Evolutionary conservation across 345 rosid genomes (phyloP), one percentile per base, ranked within the genome.

Genomic region (Camelina neglecta): DNA sequence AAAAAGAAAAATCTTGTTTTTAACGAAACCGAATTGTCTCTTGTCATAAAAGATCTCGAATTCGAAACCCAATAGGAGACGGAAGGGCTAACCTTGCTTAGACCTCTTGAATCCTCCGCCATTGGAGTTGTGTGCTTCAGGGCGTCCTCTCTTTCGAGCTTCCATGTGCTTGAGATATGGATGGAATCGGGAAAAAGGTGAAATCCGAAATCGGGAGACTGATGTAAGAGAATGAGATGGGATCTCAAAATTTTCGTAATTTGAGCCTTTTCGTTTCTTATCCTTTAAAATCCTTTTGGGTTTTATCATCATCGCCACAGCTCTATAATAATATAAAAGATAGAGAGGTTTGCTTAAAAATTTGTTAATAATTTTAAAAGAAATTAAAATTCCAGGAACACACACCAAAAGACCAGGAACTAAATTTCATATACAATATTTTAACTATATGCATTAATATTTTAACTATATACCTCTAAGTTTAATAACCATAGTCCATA

Each of bases 41-140:
- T 11, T 10, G 4, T 2, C 4, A 8, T 12, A 6, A 26, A 26
- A 72, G 69, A 72, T 60, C 31, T 41, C 53, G 53, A 50, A 72
- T 24, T 50, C 20, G 29, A 18, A 61, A 50, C 61, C 44, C 15
- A 61, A 63, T 35, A 11, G 21, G 45, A n/a, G 33, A 61, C 15
- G 50, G 33, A 4, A 64, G 2, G 68, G 18, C 81, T 20, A 72
- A 78, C 81, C 93, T 80, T 81, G 87, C 78, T 80, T 90, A 60
- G 82, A 60, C 81, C 80, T 87, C 86, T 92, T 92, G 74, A 75
- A n/a, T 60, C 87, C 88, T 60, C 87, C 88, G 38, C 93, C 93
- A 82, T 90, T 92, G 21, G 73, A 81, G 54, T 59, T 58, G 70
- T 80, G 65, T 20, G 84, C 90, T 33, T 85, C 90, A 57, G 76